Percentiles rank a stretch among this genome's conserved stretches.
Evolutionary conservation across 108 stramenopile genomes (phyloP).

Genomic region (Nannochloropsis granulata): DNA sequence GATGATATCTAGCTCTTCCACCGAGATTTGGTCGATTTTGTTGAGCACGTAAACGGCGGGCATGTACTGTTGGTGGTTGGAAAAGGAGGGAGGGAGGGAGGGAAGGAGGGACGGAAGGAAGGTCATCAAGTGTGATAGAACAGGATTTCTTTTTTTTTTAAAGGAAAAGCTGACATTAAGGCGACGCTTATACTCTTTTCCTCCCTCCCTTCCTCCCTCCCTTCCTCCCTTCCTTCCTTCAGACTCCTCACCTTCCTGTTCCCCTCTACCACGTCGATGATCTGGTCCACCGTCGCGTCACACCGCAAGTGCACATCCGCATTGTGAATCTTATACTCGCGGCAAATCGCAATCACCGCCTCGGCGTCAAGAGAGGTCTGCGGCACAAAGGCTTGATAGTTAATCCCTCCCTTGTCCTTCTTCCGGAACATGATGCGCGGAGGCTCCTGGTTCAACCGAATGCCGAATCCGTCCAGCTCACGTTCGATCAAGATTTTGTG

Average conservation of each 20-base stretch:
- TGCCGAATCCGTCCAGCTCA: constrained; percentile 90
- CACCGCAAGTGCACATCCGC: constrained; percentile 59
- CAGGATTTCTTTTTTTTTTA: neutral
- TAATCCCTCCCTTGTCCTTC: constrained; percentile 85
- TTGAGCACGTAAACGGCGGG: constrained; percentile 78
- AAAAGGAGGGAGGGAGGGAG: neutral
- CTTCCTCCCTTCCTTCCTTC: no score
- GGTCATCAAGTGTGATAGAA: neutral
- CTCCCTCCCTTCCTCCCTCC: no score
- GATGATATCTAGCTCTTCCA: constrained; percentile 93
- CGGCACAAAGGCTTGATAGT: constrained; percentile 72
- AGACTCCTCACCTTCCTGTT: constrained; percentile 41
- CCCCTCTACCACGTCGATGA: constrained; percentile 81
- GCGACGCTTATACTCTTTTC: neutral
- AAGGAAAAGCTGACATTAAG: neutral
- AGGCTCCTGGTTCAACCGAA: constrained; percentile 86
- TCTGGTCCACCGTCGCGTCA: constrained; percentile 79
- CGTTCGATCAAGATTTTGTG: constrained; percentile 93
- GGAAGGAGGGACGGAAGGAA: neutral
- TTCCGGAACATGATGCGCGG: constrained; percentile 78
- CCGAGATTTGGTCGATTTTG: constrained; percentile 75
- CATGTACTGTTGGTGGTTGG: constrained; percentile 43
- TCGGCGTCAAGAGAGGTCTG: constrained; percentile 44
- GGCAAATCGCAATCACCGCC: constrained; percentile 58
- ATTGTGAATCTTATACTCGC: constrained; percentile 84